Evolutionary conservation across 164 flowering plant species (phyloP).

Genomic region (Warburgia ugandensis): DNA sequence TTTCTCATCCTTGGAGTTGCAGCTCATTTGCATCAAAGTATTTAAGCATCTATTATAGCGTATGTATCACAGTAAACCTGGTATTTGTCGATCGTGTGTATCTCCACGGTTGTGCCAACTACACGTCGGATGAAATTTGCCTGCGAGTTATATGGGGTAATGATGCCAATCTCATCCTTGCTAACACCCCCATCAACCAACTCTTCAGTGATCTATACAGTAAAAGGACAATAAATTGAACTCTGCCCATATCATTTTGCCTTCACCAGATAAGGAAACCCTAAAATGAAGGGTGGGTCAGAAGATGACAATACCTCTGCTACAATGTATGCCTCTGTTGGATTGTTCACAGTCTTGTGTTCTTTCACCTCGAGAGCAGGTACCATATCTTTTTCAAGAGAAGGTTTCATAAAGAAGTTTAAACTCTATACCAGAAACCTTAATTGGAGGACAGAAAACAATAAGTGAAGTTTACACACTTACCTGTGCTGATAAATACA

Average conservation of each 20-base stretch:
- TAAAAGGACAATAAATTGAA: background rate
- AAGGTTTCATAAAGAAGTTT: slow-evolving; percentile 3
- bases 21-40: background rate
- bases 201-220: slow-evolving; percentile 40
- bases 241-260: slow-evolving; percentile 2
- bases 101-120: slow-evolving; percentile 58
- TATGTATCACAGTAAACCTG: slow-evolving; percentile 47
- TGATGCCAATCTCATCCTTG: slow-evolving; percentile 75
- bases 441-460: background rate
- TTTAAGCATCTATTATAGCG: slow-evolving; percentile 1
- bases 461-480: slow-evolving; percentile 4
- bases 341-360: slow-evolving; percentile 63
- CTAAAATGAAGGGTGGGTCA: background rate
- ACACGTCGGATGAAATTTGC: slow-evolving; percentile 51
- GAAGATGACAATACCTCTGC: slow-evolving; percentile 40
- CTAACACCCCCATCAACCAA: slow-evolving; percentile 46
- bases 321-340: slow-evolving; percentile 63
- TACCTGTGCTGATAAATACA: slow-evolving; percentile 81
- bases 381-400: slow-evolving; percentile 42
- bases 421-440: background rate
- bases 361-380: slow-evolving; percentile 71
- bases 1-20: too few species aligned
- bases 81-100: slow-evolving; percentile 94
- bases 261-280: background rate
- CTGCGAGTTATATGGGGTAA: slow-evolving; percentile 93